Conservation (phyloP, 306 rosid genomes). For the Sesbania bispinosa region DNA sequence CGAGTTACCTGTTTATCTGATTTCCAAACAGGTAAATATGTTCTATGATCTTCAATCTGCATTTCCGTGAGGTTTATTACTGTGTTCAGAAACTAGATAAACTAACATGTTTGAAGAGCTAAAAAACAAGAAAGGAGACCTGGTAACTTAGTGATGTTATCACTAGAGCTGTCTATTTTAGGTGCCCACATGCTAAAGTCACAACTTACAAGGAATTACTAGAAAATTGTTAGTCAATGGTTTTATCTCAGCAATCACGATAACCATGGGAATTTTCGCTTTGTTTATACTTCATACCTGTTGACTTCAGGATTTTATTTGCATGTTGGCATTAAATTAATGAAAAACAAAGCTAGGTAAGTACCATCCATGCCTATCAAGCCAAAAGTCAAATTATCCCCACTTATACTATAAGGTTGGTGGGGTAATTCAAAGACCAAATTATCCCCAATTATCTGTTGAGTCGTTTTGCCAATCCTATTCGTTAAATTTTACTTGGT, state of each 20-base stretch:
- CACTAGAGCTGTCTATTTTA: not conserved
- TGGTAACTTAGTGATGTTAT: not conserved
- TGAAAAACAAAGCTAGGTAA: not conserved
- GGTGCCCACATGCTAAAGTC: conserved; percentile 1
- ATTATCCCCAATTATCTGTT: not conserved
- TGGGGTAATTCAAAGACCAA: not conserved
- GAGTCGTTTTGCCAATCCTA: not conserved
- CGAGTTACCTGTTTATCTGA: conserved; percentile 38
- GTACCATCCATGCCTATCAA: not conserved
- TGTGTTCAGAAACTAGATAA: not conserved
- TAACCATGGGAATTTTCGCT: not conserved
- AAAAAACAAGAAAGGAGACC: not conserved
- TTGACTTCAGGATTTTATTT: conserved; percentile 23
- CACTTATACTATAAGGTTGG: not conserved
- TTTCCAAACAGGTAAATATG: conserved; percentile 41
- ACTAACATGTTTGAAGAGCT: not conserved
- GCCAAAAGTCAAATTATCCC: not conserved
- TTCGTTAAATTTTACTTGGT: not conserved
- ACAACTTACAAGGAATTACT: not conserved
- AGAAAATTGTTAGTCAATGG: conserved; percentile 23
- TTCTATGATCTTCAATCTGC: not conserved
- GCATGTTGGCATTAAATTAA: conserved; percentile 24
- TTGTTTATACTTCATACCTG: not conserved
- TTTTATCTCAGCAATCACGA: conserved; percentile 8
- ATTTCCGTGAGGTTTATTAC: not conserved